Evolutionary conservation across 1,139 yeast genomes (phyloP), one percentile per base, ranked within the genome.

Genomic region (Suhomyces guaymorum): DNA sequence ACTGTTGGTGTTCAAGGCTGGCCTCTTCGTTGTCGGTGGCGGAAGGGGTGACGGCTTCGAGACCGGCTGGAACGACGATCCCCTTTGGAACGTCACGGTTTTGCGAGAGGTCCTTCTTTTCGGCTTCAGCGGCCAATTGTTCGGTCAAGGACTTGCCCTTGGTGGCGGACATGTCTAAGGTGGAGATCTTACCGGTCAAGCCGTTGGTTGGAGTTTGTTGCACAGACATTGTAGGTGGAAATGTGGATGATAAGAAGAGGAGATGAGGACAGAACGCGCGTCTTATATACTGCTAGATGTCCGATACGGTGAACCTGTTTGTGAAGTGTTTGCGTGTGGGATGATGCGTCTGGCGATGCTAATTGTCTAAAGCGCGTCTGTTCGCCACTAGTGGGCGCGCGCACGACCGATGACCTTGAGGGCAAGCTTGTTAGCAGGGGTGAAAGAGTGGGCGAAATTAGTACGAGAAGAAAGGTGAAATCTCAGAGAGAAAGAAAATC

Each of bases 201-300:
- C 75, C 76, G 58, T 60, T 65, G 42, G 75, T 70, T 42, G 76
- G 76, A 18, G 76, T 70, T 61, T 70, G 52, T 41, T 53, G 64
- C 28, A 63, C 49, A 32, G 74, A 65, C 73, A 65, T 64, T 24
- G 36, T 14, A 28, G 32, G 26, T 20, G 30, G 28, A 15, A 25
- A 25, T 16, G n/a, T 13, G 9, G 26, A 17, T 17, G 19, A 17
- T 17, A 8, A 8, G 19, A 6, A 17, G 7, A 17, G 19, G 7
- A 17, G 19, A 5, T n/a, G n/a, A n/a, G 5, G 22, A 33, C 19
- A 14, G 33, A 22, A 24, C 28, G 12, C 14, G 23, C 11, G 13
- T 20, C 30, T 28, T 33, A 15, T 33, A 33, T 33, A 33, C 17
- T 26, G 18, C 8, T n/a, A 12, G 26, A 23, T 26, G 16, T 28